Conservation (phyloP, 129 eudicot genomes). For the Saposhnikovia divaricata region DNA sequence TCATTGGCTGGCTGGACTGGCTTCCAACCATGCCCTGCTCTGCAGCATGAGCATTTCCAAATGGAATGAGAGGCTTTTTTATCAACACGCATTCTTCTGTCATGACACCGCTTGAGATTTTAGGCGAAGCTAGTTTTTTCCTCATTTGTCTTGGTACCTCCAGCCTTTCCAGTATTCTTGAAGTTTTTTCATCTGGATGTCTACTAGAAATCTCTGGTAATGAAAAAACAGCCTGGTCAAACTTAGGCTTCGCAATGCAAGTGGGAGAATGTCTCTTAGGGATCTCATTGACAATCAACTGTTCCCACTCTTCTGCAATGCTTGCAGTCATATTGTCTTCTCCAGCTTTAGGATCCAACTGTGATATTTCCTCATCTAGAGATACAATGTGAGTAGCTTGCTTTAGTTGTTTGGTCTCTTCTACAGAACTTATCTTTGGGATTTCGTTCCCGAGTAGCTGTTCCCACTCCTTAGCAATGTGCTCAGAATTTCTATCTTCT, state of each 20-base stretch:
- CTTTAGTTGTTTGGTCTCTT: slow-evolving; percentile 19
- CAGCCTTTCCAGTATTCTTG: slow-evolving; percentile 47
- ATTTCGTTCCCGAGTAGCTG: slow-evolving; percentile 48
- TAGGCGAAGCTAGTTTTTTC: slow-evolving; percentile 49
- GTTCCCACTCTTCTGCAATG: slow-evolving; percentile 84
- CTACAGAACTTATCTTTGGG: slow-evolving; percentile 23
- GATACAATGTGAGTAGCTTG: slow-evolving; percentile 11
- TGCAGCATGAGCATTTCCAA: slow-evolving; percentile 28
- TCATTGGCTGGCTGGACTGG: slow-evolving; percentile 52
- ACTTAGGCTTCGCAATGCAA: slow-evolving; percentile 31
- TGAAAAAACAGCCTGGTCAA: slow-evolving; percentile 28
- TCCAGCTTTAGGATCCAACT: slow-evolving; percentile 23
- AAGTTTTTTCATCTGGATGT: slow-evolving; percentile 6
- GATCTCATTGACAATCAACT: slow-evolving; percentile 55
- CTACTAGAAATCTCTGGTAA: slow-evolving; percentile 21
- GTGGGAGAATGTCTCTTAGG: slow-evolving; percentile 44
- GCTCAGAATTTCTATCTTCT: slow-evolving; percentile 28
- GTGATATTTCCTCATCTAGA: slow-evolving; percentile 28
- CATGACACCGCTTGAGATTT: slow-evolving; percentile 23
- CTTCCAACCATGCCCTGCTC: slow-evolving; percentile 36
- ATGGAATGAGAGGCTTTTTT: slow-evolving; percentile 75
- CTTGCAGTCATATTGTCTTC: slow-evolving; percentile 30
- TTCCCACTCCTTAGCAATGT: slow-evolving; percentile 76
- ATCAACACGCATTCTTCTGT: slow-evolving; percentile 27
- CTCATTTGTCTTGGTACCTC: slow-evolving; percentile 79